phyloP scores from a whole-genome alignment of 2,329 filamentous ascomycete genomes.

The Blumeriella jaapii region DNA sequence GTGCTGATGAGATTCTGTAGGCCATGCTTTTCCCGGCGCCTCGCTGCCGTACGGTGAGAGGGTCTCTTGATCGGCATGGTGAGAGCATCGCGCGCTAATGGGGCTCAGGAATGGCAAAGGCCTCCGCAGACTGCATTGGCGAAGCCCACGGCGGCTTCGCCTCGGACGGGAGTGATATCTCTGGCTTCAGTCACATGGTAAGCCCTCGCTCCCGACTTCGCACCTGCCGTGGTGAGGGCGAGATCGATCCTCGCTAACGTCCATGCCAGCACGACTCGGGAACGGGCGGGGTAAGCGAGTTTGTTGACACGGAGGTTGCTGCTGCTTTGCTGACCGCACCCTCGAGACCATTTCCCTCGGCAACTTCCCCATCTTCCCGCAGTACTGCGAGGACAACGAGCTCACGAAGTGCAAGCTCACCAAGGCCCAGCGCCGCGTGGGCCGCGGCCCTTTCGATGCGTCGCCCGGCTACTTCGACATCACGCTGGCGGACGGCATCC shows the following conservation, averaged over 20 bases:
- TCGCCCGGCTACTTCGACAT: constrained; percentile 55
- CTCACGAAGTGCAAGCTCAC: constrained; percentile 46
- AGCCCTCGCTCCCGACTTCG: neutral
- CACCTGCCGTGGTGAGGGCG: neutral
- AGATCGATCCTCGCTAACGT: no score
- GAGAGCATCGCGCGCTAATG: constrained; percentile 18
- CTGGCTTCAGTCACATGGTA: constrained; percentile 36
- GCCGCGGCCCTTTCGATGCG: constrained; percentile 39
- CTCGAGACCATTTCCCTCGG: constrained; percentile 31
- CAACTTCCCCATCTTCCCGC: constrained; percentile 36
- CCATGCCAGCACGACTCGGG: constrained; percentile 32
- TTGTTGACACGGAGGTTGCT: neutral
- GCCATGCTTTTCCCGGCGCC: constrained; percentile 43
- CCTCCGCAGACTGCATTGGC: constrained; percentile 39
- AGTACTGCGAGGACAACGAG: constrained; percentile 34
- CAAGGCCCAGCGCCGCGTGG: constrained; percentile 32
- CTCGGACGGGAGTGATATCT: constrained; percentile 36
- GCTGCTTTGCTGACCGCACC: neutral
- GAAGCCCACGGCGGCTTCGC: constrained; percentile 36
- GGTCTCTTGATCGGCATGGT: neutral
- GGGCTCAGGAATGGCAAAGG: constrained; percentile 39
- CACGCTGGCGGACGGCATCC: constrained; percentile 41
- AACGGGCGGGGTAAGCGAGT: constrained; percentile 28
- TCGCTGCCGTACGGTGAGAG: constrained; percentile 34
- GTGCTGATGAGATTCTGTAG: neutral